Evolutionary conservation across 1,139 yeast species (phyloP).

Genomic region (Suhomyces atakaporum): DNA sequence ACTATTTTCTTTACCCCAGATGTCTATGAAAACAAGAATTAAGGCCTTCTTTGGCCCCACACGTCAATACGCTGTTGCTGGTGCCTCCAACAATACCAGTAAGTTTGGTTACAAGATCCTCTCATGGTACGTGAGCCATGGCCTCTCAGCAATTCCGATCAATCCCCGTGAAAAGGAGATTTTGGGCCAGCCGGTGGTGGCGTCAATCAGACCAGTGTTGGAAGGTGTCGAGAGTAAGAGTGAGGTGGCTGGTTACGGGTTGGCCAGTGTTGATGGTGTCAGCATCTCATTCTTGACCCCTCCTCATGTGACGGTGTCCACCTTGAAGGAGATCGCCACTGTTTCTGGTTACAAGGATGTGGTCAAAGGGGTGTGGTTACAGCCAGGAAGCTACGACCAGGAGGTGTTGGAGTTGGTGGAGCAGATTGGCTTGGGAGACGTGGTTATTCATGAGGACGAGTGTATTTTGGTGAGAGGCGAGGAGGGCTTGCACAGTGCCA

Average conservation of each 20-base stretch:
- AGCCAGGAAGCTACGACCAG: conserved; percentile 72
- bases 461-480: conserved; percentile 76
- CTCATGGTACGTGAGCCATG: conserved; percentile 63
- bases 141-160: conserved; percentile 64
- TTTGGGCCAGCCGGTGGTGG: conserved; percentile 44
- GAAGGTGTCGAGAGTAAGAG: conserved; percentile 24
- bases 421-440: conserved; percentile 42
- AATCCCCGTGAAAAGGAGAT: conserved; percentile 58
- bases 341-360: conserved; percentile 31
- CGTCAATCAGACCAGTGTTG: conserved; percentile 37
- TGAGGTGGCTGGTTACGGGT: conserved; percentile 29
- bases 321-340: conserved; percentile 45
- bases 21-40: conserved; percentile 45
- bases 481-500: conserved; percentile 36
- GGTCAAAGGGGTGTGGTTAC: conserved; percentile 74
- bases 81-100: conserved; percentile 65
- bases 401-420: conserved; percentile 49
- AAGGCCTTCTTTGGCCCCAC: conserved; percentile 52
- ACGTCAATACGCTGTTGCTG: conserved; percentile 67
- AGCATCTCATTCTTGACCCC: conserved; percentile 74
- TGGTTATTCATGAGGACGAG: conserved; percentile 58
- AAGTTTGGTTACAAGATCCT: conserved; percentile 76
- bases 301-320: conserved; percentile 55
- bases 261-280: conserved; percentile 41
- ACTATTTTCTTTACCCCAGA: conserved; percentile 12